These are phyloP conservation scores for Rhizophagus clarus DNA, from an alignment of 192 early-diverging fungal genomes.

Conservation along the genomic window DNA sequence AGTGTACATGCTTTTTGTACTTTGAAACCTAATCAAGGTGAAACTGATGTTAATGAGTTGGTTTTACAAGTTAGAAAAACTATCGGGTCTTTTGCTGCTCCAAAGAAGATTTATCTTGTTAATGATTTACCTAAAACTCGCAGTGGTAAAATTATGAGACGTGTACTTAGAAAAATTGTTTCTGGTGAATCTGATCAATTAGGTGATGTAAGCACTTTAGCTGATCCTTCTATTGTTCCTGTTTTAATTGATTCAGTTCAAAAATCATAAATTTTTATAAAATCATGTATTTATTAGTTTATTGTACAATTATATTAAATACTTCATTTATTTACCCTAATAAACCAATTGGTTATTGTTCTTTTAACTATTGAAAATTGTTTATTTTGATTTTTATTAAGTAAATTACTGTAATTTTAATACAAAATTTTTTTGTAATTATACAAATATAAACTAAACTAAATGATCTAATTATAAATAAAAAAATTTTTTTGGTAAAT, in stretches of 20 bases:
- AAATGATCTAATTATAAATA: too few relatives aligned
- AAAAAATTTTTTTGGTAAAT: too few relatives aligned
- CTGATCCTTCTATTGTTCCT: slow-evolving; percentile 64
- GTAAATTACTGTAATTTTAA: too few relatives aligned
- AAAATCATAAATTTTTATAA: slow-evolving; percentile 26
- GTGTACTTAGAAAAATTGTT: slow-evolving; percentile 93
- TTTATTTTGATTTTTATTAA: too few relatives aligned
- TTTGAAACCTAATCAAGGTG: slow-evolving; percentile 63
- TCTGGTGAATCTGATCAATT: slow-evolving; percentile 80
- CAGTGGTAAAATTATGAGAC: slow-evolving; percentile 95
- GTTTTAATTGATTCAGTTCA: slow-evolving; percentile 45
- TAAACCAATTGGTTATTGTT: too few relatives aligned
- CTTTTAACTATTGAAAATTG: too few relatives aligned
- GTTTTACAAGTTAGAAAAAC: slow-evolving; percentile 77
- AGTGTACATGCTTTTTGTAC: slow-evolving; percentile 85
- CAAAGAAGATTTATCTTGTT: slow-evolving; percentile 84
- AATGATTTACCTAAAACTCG: slow-evolving; percentile 94
- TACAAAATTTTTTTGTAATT: too few relatives aligned
- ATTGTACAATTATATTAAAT: too few relatives aligned
- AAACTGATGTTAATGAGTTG: slow-evolving; percentile 59
- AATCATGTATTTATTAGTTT: too few relatives aligned
- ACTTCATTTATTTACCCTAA: too few relatives aligned
- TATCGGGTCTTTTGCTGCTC: slow-evolving; percentile 93
- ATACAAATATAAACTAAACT: too few relatives aligned
- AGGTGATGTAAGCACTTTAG: slow-evolving; percentile 87